Conservation (phyloP, 116 monocot species). For the Phalaenopsis hybrid region DNA sequence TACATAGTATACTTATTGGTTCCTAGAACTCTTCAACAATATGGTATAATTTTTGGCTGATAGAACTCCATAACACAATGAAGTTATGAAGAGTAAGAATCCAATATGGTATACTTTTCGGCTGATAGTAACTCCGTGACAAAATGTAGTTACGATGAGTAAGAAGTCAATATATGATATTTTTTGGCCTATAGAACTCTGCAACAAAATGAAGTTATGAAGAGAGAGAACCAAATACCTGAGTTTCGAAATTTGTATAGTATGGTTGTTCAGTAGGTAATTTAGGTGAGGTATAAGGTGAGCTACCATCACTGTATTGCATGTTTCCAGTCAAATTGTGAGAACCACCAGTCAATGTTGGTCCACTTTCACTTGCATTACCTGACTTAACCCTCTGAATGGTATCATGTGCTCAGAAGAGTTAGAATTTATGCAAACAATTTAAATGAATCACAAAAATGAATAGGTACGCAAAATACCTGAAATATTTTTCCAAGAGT, state of each 20-base stretch:
- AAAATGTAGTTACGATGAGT: too few species aligned
- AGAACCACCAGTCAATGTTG: conserved; percentile 16
- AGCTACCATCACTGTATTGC: conserved; percentile 33
- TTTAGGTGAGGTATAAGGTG: conserved; percentile 55
- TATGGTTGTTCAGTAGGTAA: conserved; percentile 24
- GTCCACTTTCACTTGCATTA: conserved; percentile 33
- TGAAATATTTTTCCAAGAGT: conserved; percentile 92
- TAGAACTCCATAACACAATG: background rate
- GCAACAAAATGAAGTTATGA: too few species aligned
- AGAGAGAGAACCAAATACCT: conserved; percentile 23
- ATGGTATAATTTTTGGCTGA: background rate
- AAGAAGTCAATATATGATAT: too few species aligned
- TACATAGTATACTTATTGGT: too few species aligned
- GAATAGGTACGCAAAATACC: conserved; percentile 22
- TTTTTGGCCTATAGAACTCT: too few species aligned
- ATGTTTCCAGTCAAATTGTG: conserved; percentile 51
- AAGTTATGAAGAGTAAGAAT: background rate
- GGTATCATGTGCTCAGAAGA: conserved; percentile 4
- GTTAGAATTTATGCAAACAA: conserved; percentile 1
- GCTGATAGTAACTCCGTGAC: too few species aligned
- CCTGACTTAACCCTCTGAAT: conserved; percentile 52
- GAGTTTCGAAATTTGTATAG: conserved; percentile 22
- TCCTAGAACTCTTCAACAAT: background rate
- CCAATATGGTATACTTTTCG: too few species aligned
- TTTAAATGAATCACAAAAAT: background rate